phyloP scores from a whole-genome alignment of 331 rosid genomes.

The Pyracantha coccinea region DNA sequence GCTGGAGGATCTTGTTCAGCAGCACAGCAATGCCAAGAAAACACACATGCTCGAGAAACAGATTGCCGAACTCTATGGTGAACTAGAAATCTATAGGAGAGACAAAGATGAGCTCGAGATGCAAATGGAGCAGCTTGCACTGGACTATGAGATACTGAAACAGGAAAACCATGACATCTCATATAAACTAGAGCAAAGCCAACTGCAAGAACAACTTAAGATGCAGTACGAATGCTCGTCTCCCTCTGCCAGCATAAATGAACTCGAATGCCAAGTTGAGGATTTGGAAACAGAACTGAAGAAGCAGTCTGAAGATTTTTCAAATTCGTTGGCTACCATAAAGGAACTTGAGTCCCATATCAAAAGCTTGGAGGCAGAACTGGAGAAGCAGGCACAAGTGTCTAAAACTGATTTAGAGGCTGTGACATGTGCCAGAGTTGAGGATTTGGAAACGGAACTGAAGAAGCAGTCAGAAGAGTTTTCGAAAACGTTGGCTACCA shows the following conservation, averaged over 20 bases:
- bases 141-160: slow-evolving; percentile 90
- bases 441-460: slow-evolving; percentile 26
- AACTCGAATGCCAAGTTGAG: slow-evolving; percentile 46
- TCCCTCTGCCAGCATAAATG: slow-evolving; percentile 26
- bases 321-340: slow-evolving; percentile 56
- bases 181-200: slow-evolving; percentile 72
- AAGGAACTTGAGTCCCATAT: slow-evolving; percentile 60
- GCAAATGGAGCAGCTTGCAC: slow-evolving; percentile 95
- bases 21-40: slow-evolving; percentile 37
- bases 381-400: slow-evolving; percentile 59
- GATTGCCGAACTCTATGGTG: slow-evolving; percentile 62
- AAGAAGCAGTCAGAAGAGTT: slow-evolving; percentile 60
- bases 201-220: slow-evolving; percentile 73
- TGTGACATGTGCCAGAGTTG: slow-evolving; percentile 48
- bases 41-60: slow-evolving; percentile 58
- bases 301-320: slow-evolving; percentile 59
- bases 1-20: slow-evolving; percentile 60
- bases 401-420: slow-evolving; percentile 74
- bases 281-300: slow-evolving; percentile 60
- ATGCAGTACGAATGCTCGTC: slow-evolving; percentile 70
- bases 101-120: slow-evolving; percentile 86
- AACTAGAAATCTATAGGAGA: slow-evolving; percentile 68
- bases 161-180: slow-evolving; percentile 83
- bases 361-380: slow-evolving; percentile 61
- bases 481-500: slow-evolving; percentile 50